Evolutionary conservation across 2,329 filamentous ascomycete genomes (phyloP).

Genomic region (Fusarium sororula): DNA sequence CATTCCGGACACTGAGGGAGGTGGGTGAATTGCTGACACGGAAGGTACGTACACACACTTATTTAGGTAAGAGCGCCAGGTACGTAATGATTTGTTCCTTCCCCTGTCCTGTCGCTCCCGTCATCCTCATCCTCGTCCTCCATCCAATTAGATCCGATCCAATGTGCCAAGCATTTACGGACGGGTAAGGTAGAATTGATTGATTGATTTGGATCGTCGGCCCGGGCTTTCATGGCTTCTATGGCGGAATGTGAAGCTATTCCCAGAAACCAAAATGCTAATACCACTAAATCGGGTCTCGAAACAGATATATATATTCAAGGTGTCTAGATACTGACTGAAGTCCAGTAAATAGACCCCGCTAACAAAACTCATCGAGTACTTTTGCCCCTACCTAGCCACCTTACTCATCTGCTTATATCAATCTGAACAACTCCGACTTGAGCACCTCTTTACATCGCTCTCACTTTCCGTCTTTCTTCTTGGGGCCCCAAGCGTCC

Average conservation of each 20-base stretch:
- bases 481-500: background rate
- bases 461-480: background rate
- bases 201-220: background rate
- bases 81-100: constrained; percentile 27
- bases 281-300: background rate
- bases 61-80: background rate
- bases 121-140: background rate
- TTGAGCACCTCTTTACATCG: background rate
- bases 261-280: background rate
- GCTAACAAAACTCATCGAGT: background rate
- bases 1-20: constrained; percentile 13
- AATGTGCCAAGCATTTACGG: background rate
- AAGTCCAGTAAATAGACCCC: background rate
- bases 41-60: constrained; percentile 34
- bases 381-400: background rate
- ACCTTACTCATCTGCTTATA: background rate
- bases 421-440: background rate
- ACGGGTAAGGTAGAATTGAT: no score
- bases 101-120: constrained; percentile 13
- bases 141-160: background rate
- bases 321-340: background rate
- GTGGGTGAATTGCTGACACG: constrained; percentile 33
- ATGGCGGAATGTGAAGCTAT: constrained; percentile 15
- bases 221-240: background rate
- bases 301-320: background rate